Base-by-base conservation (phyloP, 306 rosid species). In the Quercus alba region DNA sequence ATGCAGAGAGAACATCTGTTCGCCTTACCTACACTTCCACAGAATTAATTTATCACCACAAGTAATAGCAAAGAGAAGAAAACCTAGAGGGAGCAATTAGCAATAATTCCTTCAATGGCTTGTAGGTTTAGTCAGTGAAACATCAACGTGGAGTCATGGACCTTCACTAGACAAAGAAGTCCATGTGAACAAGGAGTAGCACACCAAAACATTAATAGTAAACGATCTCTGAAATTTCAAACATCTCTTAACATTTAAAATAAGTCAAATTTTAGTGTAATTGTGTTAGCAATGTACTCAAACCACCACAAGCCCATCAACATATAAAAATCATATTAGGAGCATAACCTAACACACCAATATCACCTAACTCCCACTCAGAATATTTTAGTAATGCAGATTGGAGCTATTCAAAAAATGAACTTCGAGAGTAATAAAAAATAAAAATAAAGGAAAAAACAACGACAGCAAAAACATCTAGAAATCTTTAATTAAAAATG, bases 1-100 rank as follows among this genome's bases (percentile, higher is more conserved):
- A 96, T 64, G 99, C 99, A 68, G 99, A 96, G 78, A 96, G 99
- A 82, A 96, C 99, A 62, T 96, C 99, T 17, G 76, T 23, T 25
- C 99, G 98, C 68, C 99, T 88, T 81, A 96, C 99, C 99, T 96
- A 85, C 76, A 87, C 52, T 73, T 84, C 57, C 75, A 59, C 21
- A 12, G 38, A 46, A 77, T 76, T 72, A 84, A 70, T 78, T 85
- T 77, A 80, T 80, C 82, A 66, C 66, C 69, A 70, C 75, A 75
- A 62, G 82, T 67, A 80, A 72, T 70, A 63, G 38, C 66, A 55
- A 83, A 21, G 49, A 70, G 41, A 69, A 80, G 49, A 70, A 72
- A 78, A 73, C 64, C 70, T 44, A 77, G n/a, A 84, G 26, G 38
- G 78, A 71, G 75, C 66, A 81, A 72, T 63, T 49, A 71, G 18